phyloP scores from a whole-genome alignment of 805 yeast species.

The Wickerhamiella cacticola region DNA sequence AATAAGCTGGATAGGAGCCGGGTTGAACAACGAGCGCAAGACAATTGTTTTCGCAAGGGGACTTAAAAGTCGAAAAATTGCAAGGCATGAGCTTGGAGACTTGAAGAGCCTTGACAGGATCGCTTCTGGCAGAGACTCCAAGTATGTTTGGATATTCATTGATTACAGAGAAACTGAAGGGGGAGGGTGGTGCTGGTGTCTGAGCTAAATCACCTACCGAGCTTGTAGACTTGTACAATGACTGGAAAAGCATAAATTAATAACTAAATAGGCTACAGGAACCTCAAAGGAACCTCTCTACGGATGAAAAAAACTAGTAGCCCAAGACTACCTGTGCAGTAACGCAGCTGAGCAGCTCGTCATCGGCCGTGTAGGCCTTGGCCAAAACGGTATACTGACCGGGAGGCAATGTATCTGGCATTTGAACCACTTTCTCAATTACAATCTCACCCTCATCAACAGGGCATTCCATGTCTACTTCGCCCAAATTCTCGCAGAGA shows the following conservation, averaged over 20 bases:
- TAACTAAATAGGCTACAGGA: not conserved
- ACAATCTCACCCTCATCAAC: conserved; percentile 54
- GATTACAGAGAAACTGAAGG: too few species aligned
- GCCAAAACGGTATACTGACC: conserved; percentile 82
- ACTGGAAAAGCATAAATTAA: too few species aligned
- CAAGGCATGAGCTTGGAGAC: conserved; percentile 87
- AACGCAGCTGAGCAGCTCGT: conserved; percentile 71
- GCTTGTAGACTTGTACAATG: too few species aligned
- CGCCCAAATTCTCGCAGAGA: conserved; percentile 73
- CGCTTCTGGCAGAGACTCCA: conserved; percentile 78
- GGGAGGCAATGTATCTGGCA: conserved; percentile 90
- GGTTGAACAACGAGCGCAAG: conserved; percentile 76
- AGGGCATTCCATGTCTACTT: conserved; percentile 82
- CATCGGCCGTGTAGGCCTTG: conserved; percentile 78
- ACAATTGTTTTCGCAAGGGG: conserved; percentile 79
- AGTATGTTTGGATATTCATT: conserved; percentile 59
- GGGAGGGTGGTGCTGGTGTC: not conserved
- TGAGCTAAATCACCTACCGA: too few species aligned
- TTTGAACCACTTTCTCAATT: conserved; percentile 59
- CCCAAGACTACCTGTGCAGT: conserved; percentile 33
- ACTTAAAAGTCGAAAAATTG: conserved; percentile 82
- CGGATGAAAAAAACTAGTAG: not conserved
- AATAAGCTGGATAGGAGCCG: conserved; percentile 52
- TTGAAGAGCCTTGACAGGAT: conserved; percentile 74
- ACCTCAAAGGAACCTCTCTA: not conserved